These are phyloP conservation scores for Pseudognaphalium luteoalbum DNA, from an alignment of 129 eudicot genomes.

Conservation along the genomic window DNA sequence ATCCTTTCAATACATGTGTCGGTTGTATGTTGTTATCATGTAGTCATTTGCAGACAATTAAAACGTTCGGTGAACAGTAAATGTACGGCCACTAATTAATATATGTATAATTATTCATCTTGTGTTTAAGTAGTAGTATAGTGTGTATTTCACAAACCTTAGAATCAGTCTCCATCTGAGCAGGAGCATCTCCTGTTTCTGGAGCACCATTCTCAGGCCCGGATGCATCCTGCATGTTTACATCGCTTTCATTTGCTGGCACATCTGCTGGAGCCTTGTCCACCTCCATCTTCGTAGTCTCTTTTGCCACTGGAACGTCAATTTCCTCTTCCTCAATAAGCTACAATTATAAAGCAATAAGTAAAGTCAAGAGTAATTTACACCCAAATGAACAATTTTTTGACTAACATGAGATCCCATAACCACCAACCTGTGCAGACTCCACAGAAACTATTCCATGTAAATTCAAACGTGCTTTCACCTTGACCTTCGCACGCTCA, in stretches of 20 bases:
- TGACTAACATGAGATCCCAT: neutral
- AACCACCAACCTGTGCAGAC: conserved; percentile 78
- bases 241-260: conserved; percentile 57
- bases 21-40: too few relatives aligned
- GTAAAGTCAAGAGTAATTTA: neutral
- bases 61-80: too few relatives aligned
- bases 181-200: conserved; percentile 53
- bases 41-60: too few relatives aligned
- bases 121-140: neutral
- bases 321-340: conserved; percentile 87
- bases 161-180: conserved; percentile 78
- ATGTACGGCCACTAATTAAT: too few relatives aligned
- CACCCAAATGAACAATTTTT: neutral
- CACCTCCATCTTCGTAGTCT: conserved; percentile 65
- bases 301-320: conserved; percentile 76
- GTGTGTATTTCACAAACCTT: conserved; percentile 47
- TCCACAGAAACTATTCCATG: conserved; percentile 88
- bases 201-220: conserved; percentile 73
- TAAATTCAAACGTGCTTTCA: conserved; percentile 68
- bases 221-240: conserved; percentile 79
- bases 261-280: conserved; percentile 56
- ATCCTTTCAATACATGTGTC: too few relatives aligned
- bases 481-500: conserved; percentile 79
- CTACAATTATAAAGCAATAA: conserved; percentile 31
- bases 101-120: neutral